phyloP scores from a whole-genome alignment of 169 alveolate genomes.

The Plasmodium ovale region DNA sequence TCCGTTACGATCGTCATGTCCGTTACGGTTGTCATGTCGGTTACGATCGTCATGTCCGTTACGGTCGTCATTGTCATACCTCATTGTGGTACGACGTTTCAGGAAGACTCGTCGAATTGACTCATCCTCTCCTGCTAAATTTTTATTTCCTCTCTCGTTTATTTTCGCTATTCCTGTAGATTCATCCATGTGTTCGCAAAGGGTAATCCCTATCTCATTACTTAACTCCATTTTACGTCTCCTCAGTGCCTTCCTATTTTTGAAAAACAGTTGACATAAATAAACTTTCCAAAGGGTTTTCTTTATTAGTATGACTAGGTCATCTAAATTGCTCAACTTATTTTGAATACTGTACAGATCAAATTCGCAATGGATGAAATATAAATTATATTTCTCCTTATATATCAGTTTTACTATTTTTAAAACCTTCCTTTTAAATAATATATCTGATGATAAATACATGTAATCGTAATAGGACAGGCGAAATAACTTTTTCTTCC shows the following conservation, averaged over 20 bases:
- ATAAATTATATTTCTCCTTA: constrained; percentile 53
- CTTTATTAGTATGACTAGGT: constrained; percentile 38
- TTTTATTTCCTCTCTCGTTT: constrained; percentile 1
- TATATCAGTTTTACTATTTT: constrained; percentile 61
- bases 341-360: constrained; percentile 50
- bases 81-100: not conserved
- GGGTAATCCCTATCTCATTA: not conserved
- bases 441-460: constrained; percentile 68
- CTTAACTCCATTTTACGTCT: not conserved
- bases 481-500: constrained; percentile 60
- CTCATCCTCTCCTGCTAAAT: not conserved
- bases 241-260: constrained; percentile 25
- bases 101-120: no score
- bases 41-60: not conserved
- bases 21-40: not conserved
- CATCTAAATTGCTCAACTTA: constrained; percentile 66
- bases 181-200: not conserved
- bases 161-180: constrained; percentile 27
- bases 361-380: constrained; percentile 59
- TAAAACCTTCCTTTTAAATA: constrained; percentile 66
- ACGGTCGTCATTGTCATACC: not conserved
- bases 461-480: constrained; percentile 61
- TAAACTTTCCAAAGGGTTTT: constrained; percentile 69
- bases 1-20: not conserved
- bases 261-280: constrained; percentile 43